Base-by-base conservation (phyloP, 2,329 filamentous ascomycete genomes). In the Colletotrichum tofieldiae region DNA sequence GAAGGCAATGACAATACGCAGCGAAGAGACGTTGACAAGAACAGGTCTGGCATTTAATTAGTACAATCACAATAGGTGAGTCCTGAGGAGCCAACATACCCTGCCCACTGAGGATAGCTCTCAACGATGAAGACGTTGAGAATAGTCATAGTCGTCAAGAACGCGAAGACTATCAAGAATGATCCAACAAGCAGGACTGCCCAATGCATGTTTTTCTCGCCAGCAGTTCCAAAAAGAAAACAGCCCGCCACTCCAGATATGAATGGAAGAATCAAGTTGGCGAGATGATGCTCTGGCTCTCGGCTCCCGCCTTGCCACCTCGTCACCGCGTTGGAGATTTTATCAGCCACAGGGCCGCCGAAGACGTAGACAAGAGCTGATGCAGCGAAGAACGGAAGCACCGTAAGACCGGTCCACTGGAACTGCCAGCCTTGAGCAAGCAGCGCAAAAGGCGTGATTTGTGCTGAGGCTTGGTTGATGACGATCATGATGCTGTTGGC, bases 271-370 rank as follows among this genome's bases (percentile, higher is more conserved):
- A 78, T 66, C n/a, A 82, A 65, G 51, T 78, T 80, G 23, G 76
- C 75, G 14, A 82, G 78, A 54, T 78, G 78, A 60, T 79, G 77
- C 73, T 82, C 81, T 14, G 81, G 77, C 72, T 81, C 77, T 32
- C 80, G 78, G 1, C 75, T 76, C 54, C 71, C 71, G 5, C 75
- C 75, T 59, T 75, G 77, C 71, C 75, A 76, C 23, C 73, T 75
- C n/a, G 81, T 78, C 9, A 80, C 73, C 8, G 71, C 71, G 29
- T 80, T 80, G 39, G 78, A 74, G 9, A 79, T 65, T 9, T 67
- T 71, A 54, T 80, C 80, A 6, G 79, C 81, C 2, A 80, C 68
- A 6, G 76, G 78, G 2, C 80, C 79, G 0, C 75, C 78, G 26
- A 81, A 73, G 11, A 80, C 16, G 55, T 75, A 77, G 2, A 76